Evolutionary conservation across 768 basidiomycete species (phyloP).

Genomic region (Hysterangium stoloniferum): DNA sequence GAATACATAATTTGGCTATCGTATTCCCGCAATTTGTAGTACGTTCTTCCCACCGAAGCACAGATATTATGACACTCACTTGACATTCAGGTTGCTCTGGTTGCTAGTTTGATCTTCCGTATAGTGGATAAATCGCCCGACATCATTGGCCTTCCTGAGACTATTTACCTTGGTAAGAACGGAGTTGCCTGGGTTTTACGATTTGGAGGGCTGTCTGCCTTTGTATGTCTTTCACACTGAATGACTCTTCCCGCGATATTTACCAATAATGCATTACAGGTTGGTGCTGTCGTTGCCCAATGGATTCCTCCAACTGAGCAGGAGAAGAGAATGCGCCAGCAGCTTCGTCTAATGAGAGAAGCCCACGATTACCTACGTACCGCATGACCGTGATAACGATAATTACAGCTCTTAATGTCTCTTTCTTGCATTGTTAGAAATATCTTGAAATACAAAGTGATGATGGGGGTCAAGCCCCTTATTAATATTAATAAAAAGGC

Average conservation of each 20-base stretch:
- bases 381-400: no score
- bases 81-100: constrained; percentile 59
- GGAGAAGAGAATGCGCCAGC: constrained; percentile 81
- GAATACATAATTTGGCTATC: constrained; percentile 92
- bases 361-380: not conserved
- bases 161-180: constrained; percentile 68
- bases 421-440: no score
- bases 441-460: no score
- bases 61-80: constrained; percentile 3
- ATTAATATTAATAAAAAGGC: no score
- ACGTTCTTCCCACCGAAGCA: no score
- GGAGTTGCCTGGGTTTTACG: constrained; percentile 93
- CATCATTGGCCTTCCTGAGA: constrained; percentile 33
- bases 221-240: constrained; percentile 31
- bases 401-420: no score
- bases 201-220: constrained; percentile 82
- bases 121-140: constrained; percentile 46
- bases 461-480: no score
- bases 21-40: constrained; percentile 94
- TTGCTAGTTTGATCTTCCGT: constrained; percentile 82
- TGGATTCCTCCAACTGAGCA: constrained; percentile 85
- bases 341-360: constrained; percentile 68
- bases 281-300: constrained; percentile 72
- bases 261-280: constrained; percentile 18
- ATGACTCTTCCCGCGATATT: not conserved